These are phyloP conservation scores for Claviceps sp. DNA, from an alignment of 2,329 filamentous ascomycete genomes.

Conservation along the genomic window DNA sequence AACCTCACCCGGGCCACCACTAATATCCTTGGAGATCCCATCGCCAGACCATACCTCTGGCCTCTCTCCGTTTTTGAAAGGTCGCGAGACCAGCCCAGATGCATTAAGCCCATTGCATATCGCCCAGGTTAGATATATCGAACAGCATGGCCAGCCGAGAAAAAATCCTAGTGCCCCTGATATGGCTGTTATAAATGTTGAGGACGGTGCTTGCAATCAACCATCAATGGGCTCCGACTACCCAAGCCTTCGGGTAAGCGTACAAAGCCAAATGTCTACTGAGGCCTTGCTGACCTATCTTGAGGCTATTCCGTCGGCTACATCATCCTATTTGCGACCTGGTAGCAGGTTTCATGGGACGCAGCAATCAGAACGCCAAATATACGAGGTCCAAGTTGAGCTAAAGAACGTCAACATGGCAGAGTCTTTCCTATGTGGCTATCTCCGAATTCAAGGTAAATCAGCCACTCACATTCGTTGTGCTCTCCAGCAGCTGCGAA, in stretches of 20 bases:
- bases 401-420: conserved; percentile 93
- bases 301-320: conserved; percentile 57
- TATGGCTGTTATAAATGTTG: conserved; percentile 15
- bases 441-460: conserved; percentile 83
- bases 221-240: conserved; percentile 26
- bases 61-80: conserved; percentile 19
- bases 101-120: neutral
- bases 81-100: conserved; percentile 10
- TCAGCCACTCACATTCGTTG: neutral
- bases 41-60: conserved; percentile 21
- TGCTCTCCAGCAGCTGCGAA: neutral
- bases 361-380: conserved; percentile 83
- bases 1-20: conserved; percentile 29
- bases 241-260: conserved; percentile 22
- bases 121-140: neutral
- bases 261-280: neutral
- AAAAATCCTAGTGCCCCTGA: conserved; percentile 14
- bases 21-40: conserved; percentile 19
- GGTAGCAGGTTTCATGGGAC: conserved; percentile 83
- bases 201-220: conserved; percentile 13
- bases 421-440: conserved; percentile 89
- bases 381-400: conserved; percentile 92
- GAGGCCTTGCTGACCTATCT: conserved; percentile 3
- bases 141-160: conserved; percentile 5
- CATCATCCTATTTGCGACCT: conserved; percentile 73